Evolutionary conservation across 202 grass and related monocot genomes (phyloP), one percentile per base, ranked within the genome.

Genomic region (Cymbopogon flexuosus): DNA sequence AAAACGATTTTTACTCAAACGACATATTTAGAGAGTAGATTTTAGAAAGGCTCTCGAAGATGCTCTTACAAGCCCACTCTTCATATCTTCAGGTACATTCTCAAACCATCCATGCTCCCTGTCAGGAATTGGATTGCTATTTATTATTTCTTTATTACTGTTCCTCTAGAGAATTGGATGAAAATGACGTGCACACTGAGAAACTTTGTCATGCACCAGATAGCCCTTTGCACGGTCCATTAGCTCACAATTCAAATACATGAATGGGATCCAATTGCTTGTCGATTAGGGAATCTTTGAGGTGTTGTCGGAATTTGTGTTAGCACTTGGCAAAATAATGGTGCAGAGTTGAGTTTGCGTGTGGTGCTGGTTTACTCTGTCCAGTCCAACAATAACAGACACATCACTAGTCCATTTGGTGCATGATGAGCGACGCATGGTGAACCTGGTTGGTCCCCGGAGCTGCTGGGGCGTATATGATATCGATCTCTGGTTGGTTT

Each of bases 241-340:
- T 58, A 81, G 35, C 67, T 62, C 67, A 78, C 54, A 29, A 79
- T 73, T 73, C 8, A 67, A 27, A 72, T 5, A 65, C 70, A 47
- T 60, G 62, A 3, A 37, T 23, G 78, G 60, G 78, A 65, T 73
- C 73, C 61, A 79, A 57, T 86, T 79, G 62, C 79, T 65, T 79
- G 62, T 61, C 22, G 13, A 64, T 64, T 64, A 56, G 83, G 75
- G 79, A 83, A 86, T 65, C 54, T 83, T 83, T 74, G 22, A 83
- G 68, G 72, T 56, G 6, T 57, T 83, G 75, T 86, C 56, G 14
- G 62, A 83, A 68, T 79, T 51, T 58, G 35, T 70, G 83, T 64
- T 62, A 70, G 61, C 79, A 79, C 29, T 16, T 65, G 49, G 67
- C 42, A 73, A 73, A 21, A 43, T 18, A 79, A 39, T 75, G 34